phyloP scores from a whole-genome alignment of 306 rosid species.

The Dalbergia cultrata region DNA sequence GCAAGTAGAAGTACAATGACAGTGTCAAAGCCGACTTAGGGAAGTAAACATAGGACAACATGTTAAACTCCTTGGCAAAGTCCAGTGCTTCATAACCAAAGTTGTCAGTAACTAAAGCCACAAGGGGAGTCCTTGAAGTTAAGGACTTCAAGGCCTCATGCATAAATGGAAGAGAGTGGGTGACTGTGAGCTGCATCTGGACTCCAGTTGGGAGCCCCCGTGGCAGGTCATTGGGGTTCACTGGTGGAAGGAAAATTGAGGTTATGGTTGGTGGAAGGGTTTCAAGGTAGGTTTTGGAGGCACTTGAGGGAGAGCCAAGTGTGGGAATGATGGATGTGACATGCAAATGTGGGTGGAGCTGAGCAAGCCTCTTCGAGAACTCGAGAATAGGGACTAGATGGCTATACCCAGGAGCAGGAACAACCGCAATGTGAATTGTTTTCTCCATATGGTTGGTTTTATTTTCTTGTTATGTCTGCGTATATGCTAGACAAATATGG shows the following conservation, averaged over 20 bases:
- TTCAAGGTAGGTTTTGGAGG: constrained; percentile 27
- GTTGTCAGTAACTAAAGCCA: no score
- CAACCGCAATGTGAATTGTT: constrained; percentile 16
- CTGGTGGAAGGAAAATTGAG: constrained; percentile 29
- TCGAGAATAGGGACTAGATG: constrained; percentile 41
- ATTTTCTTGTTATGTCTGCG: no score
- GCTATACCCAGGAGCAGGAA: constrained; percentile 22
- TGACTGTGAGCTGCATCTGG: constrained; percentile 3
- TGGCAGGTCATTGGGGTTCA: neutral
- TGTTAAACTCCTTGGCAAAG: no score
- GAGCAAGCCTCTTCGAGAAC: constrained; percentile 35
- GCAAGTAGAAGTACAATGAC: no score
- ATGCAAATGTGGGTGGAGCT: constrained; percentile 15
- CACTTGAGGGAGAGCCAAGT: constrained; percentile 1
- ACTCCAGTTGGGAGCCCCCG: neutral
- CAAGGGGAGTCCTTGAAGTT: no score
- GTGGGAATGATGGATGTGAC: constrained; percentile 47
- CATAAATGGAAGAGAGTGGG: no score
- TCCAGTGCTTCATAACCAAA: no score
- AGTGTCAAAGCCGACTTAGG: no score
- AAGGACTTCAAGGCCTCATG: no score
- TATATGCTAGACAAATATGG: no score
- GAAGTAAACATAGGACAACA: no score
- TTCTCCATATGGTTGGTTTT: constrained; percentile 5
- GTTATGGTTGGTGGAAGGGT: constrained; percentile 37